Evolutionary conservation across 1,284 basidiomycete species (phyloP).

Genomic region (Boletus semigastroideus): DNA sequence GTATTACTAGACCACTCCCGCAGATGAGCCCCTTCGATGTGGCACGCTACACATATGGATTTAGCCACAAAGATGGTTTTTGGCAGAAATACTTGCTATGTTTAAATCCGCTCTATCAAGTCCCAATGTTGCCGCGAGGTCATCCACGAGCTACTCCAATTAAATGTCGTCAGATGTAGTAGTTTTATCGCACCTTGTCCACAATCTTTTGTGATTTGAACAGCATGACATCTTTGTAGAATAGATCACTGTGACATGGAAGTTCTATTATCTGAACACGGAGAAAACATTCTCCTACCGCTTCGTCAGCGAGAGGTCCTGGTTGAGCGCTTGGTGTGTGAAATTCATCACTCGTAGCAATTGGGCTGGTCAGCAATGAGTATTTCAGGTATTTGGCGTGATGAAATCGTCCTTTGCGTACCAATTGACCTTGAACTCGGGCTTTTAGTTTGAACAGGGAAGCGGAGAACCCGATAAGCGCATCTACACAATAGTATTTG

Average conservation of each 20-base stretch:
- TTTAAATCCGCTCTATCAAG: conserved; percentile 75
- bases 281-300: conserved; percentile 42
- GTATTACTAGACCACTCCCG: conserved; percentile 61
- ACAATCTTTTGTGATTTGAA: conserved; percentile 76
- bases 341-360: conserved; percentile 60
- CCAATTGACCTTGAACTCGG: conserved; percentile 56
- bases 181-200: conserved; percentile 55
- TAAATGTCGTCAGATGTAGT: neutral
- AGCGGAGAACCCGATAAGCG: conserved; percentile 24
- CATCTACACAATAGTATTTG: conserved; percentile 8
- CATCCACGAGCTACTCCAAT: conserved; percentile 75
- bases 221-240: conserved; percentile 77
- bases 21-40: conserved; percentile 84
- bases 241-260: conserved; percentile 66
- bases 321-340: conserved; percentile 61
- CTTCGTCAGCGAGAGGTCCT: conserved; percentile 63
- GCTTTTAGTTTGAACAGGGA: conserved; percentile 35
- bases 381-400: neutral
- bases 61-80: conserved; percentile 6
- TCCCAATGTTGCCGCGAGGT: conserved; percentile 79
- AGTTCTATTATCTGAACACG: conserved; percentile 1
- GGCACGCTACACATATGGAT: conserved; percentile 58
- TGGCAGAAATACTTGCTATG: conserved; percentile 52
- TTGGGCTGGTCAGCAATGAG: conserved; percentile 50
- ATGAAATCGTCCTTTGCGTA: conserved; percentile 26